Evolutionary conservation across 2,329 filamentous ascomycete species (phyloP).

Genomic region (Fusarium tanahbumbuense): DNA sequence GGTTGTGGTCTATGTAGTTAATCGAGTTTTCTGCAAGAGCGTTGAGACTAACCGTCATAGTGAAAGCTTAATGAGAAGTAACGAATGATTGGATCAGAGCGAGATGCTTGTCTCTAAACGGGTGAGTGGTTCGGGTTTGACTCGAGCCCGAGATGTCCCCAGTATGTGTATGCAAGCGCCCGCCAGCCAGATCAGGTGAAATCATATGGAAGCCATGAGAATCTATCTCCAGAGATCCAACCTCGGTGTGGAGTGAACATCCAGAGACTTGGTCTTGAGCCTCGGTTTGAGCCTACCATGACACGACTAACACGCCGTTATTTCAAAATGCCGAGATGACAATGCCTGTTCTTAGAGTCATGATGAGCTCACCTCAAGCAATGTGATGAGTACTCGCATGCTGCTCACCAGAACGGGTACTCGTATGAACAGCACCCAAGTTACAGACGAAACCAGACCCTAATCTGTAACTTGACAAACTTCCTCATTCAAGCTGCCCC

Average conservation of each 20-base stretch:
- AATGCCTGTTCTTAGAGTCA: not conserved
- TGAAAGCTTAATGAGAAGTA: not conserved
- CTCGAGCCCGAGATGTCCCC: not conserved
- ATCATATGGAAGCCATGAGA: not conserved
- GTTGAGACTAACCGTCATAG: not conserved
- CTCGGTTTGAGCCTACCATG: conserved; percentile 1
- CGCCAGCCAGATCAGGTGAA: not conserved
- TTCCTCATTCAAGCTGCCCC: conserved; percentile 4
- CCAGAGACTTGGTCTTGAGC: not conserved
- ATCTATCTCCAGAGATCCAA: not conserved
- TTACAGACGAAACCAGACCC: not conserved
- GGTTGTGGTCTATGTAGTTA: not conserved
- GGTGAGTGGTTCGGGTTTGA: not conserved
- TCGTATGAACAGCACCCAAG: not conserved
- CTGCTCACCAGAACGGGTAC: not conserved
- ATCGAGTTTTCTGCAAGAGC: not conserved
- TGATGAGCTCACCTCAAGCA: not conserved
- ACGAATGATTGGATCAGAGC: not conserved
- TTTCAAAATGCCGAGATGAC: not conserved
- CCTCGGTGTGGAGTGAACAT: not conserved
- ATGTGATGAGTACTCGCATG: not conserved
- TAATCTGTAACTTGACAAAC: not conserved
- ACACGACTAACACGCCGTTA: not conserved
- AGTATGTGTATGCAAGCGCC: not conserved
- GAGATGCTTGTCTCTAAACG: not conserved